Evolutionary conservation across 2,329 filamentous ascomycete genomes (phyloP).

Genomic region (Penicillium sp.): DNA sequence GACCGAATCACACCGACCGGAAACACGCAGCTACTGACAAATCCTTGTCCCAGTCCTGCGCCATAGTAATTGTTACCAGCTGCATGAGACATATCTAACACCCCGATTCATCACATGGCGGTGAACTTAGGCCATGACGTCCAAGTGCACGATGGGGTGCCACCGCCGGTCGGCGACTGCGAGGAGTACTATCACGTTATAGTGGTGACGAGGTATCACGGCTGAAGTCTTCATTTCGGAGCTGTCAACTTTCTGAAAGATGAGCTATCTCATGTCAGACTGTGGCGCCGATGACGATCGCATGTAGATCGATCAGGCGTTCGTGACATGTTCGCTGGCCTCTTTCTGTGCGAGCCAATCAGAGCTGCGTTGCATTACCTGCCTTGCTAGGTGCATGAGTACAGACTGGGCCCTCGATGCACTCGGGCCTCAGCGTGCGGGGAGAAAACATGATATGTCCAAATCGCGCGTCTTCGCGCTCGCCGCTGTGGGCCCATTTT

Average conservation of each 20-base stretch:
- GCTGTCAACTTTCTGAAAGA: constrained; percentile 19
- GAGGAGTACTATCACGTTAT: not conserved
- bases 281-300: constrained; percentile 18
- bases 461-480: not conserved
- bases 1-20: not conserved
- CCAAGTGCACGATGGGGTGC: constrained; percentile 12
- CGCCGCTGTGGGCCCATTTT: not conserved
- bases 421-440: constrained; percentile 4
- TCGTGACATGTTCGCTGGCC: constrained; percentile 16
- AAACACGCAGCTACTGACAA: too few species aligned
- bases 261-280: constrained; percentile 31
- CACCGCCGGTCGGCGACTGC: constrained; percentile 11
- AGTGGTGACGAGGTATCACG: not conserved
- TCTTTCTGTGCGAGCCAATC: constrained; percentile 6
- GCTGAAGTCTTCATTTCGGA: constrained; percentile 3
- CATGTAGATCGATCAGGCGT: constrained; percentile 17
- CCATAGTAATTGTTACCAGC: too few species aligned
- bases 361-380: not conserved
- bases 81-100: not conserved
- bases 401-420: not conserved
- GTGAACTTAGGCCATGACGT: constrained; percentile 27
- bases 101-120: constrained; percentile 37
- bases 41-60: too few species aligned
- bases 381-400: not conserved
- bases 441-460: constrained; percentile 9